phyloP scores from a whole-genome alignment of 169 alveolate genomes.

The Eimeria falciformis region DNA sequence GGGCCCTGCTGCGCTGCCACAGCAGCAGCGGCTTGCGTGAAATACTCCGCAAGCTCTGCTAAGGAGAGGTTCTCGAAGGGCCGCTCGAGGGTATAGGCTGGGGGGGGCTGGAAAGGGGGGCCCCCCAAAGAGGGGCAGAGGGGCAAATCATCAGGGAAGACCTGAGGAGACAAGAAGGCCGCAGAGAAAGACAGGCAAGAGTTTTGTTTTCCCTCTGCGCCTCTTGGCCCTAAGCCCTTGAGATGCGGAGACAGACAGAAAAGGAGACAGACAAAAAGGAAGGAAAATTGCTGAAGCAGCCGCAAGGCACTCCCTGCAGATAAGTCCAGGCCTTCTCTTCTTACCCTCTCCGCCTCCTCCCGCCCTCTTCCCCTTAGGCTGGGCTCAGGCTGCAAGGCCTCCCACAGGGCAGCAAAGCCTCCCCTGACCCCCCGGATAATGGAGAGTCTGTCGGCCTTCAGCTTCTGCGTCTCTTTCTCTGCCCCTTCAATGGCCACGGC shows the following conservation, averaged over 20 bases:
- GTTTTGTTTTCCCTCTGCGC: no score
- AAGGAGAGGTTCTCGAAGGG: neutral
- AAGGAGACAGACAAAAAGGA: no score
- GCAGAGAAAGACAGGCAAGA: neutral
- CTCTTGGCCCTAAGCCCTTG: no score
- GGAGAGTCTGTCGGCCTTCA: neutral
- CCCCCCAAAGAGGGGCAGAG: constrained; percentile 8
- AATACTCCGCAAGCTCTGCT: constrained; percentile 21
- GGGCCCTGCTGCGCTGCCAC: neutral
- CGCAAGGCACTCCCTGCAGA: no score
- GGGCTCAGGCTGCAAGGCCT: constrained; percentile 74
- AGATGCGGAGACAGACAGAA: no score
- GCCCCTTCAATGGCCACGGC: constrained; percentile 62
- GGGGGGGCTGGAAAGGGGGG: constrained; percentile 24
- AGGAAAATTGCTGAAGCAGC: no score
- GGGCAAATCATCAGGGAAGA: constrained; percentile 6
- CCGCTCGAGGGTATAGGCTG: constrained; percentile 13
- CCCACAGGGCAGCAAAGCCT: constrained; percentile 77
- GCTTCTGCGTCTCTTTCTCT: constrained; percentile 28
- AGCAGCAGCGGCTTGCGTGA: neutral
- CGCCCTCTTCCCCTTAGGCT: constrained; percentile 27
- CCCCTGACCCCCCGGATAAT: constrained; percentile 66
- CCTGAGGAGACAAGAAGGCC: neutral
- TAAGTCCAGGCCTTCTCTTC: neutral
- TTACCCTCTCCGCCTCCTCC: constrained; percentile 67